phyloP scores from a whole-genome alignment of 208 protist species.

The Acanthamoeba divionensis region DNA sequence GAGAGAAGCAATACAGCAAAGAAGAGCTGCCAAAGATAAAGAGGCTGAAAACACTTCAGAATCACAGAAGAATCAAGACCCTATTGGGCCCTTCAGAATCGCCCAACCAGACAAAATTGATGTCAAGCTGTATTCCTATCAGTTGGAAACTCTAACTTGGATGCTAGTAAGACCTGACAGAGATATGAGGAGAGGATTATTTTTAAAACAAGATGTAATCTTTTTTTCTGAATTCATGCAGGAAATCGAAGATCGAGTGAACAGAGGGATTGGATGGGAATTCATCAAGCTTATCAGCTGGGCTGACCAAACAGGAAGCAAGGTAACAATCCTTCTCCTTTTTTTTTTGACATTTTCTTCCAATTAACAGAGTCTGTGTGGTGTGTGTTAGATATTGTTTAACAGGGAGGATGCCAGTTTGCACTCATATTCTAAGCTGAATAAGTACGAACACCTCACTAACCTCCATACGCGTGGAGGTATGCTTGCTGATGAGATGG shows the following conservation, averaged over 20 bases:
- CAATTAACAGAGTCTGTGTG: too few relatives aligned
- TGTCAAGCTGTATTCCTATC: constrained; percentile 15
- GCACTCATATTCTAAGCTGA: neutral
- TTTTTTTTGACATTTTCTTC: too few relatives aligned
- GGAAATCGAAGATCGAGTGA: constrained; percentile 43
- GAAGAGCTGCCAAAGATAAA: neutral
- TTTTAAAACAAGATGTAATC: too few relatives aligned
- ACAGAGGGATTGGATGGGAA: constrained; percentile 17
- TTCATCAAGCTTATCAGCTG: neutral
- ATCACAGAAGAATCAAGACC: neutral
- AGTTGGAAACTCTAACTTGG: constrained; percentile 40
- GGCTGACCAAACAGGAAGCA: neutral
- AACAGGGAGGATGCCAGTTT: neutral
- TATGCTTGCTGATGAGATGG: constrained; percentile 44
- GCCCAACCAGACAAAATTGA: neutral
- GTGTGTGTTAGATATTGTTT: neutral
- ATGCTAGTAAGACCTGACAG: neutral
- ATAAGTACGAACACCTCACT: neutral
- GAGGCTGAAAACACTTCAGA: neutral
- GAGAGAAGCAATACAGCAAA: neutral
- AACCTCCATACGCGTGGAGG: constrained; percentile 7
- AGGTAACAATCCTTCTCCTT: neutral
- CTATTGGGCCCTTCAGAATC: neutral
- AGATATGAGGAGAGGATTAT: too few relatives aligned
- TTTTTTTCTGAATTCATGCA: too few relatives aligned